Evolutionary conservation across 2,329 filamentous ascomycete genomes (phyloP).

Genomic region (Zarea fungicola): DNA sequence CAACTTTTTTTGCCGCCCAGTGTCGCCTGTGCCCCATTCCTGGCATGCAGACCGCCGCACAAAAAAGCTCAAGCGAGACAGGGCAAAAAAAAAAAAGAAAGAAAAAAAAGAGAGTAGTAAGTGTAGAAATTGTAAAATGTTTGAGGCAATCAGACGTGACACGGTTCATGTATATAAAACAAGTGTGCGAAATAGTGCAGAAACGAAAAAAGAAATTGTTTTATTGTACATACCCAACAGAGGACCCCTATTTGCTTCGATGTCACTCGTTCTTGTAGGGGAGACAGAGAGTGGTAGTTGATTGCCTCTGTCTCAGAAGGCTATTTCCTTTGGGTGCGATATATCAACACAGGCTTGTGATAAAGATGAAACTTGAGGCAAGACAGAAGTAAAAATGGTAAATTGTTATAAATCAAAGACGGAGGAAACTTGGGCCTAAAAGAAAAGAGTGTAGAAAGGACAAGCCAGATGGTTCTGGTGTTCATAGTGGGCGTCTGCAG

Average conservation of each 20-base stretch:
- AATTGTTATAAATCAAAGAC: not conserved
- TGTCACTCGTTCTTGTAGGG: too few relatives aligned
- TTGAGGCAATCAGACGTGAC: too few relatives aligned
- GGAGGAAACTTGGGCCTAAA: not conserved
- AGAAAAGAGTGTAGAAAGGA: not conserved
- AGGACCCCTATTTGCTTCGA: conserved; percentile 6
- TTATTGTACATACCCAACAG: not conserved
- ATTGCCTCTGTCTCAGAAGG: too few relatives aligned
- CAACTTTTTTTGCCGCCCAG: not conserved
- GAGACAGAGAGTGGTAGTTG: too few relatives aligned
- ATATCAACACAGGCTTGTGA: not conserved
- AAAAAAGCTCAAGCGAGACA: conserved; percentile 11
- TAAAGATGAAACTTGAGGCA: too few relatives aligned
- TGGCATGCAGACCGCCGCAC: conserved; percentile 8
- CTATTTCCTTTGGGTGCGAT: too few relatives aligned
- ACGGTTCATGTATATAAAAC: too few relatives aligned
- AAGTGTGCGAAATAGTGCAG: not conserved
- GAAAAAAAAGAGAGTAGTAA: not conserved
- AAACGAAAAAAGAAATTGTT: not conserved
- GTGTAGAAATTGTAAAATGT: not conserved
- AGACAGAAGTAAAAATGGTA: too few relatives aligned
- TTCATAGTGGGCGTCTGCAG: not conserved
- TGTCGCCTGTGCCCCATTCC: conserved; percentile 5
- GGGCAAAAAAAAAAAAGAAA: not conserved
- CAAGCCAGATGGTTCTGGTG: not conserved